Evolutionary conservation across 257 asterid species (phyloP), one percentile per base, ranked within the genome.

Genomic region (Anisodus tanguticus): DNA sequence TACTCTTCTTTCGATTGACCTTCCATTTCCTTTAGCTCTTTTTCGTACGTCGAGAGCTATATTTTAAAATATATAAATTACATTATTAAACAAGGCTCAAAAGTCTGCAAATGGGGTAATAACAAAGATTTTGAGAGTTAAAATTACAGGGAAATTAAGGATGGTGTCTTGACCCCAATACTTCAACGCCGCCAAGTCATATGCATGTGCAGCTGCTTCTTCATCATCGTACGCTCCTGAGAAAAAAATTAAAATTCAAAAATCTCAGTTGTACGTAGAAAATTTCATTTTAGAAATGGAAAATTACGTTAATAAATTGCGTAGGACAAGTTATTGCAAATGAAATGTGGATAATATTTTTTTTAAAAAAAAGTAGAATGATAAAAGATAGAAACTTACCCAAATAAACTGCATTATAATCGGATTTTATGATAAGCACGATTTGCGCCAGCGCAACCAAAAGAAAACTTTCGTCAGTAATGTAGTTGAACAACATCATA

Each of bases 121-220:
- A 16, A 53, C 2, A 41, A 69, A 16, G 6, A 11, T 4, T 41
- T 41, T 47, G 2, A 26, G 35, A 47, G 10, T 2, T 47, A 19
- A 60, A 57, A 71, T 90, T 91, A 96, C 99, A 9, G 97, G 97
- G 59, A 96, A 96, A 89, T 96, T 96, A 45, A 93, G 91, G 31
- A 91, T 86, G 67, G 98, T 96, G 16, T 96, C 94, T 57, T 92
- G 94, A 84, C 99, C 98, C 98, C 99, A 96, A 54, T 95, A 94
- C 86, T 95, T 95, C 89, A 94, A 89, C 84, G 99, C 98, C 41
- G 99, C 99, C 91, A 94, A 92, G 84, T 96, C 99, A 88, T 96
- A 96, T 3, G 99, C 98, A 92, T 91, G 99, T 90, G 99, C 99
- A 47, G 98, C 98, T 87, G 99, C 93, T 89, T 45, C 97, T 89